Evolutionary conservation across 2,329 filamentous ascomycete genomes (phyloP).

Genomic region (Ceratocystis cacaofunesta): DNA sequence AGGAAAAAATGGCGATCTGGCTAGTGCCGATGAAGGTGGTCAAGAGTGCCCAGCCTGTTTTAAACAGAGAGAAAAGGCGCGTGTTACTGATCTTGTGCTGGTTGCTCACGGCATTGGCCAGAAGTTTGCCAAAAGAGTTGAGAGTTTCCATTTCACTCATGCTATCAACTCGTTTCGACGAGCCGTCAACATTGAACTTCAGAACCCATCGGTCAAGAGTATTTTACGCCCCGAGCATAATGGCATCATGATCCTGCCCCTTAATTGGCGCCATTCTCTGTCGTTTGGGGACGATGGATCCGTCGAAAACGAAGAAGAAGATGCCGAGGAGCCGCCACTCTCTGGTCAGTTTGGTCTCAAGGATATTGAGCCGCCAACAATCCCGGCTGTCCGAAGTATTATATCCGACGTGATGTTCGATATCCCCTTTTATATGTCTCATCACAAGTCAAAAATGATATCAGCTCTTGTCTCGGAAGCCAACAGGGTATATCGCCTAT

Average conservation of each 20-base stretch:
- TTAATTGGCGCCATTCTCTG: constrained; percentile 86
- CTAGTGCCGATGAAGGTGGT: background rate
- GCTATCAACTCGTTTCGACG: constrained; percentile 82
- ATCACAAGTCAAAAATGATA: constrained; percentile 92
- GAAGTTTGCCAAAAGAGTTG: constrained; percentile 84
- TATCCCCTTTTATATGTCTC: constrained; percentile 93
- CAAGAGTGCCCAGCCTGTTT: constrained; percentile 42
- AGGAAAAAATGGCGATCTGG: constrained; percentile 16
- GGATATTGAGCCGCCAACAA: constrained; percentile 81
- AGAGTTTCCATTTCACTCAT: constrained; percentile 95
- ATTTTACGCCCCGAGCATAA: constrained; percentile 60
- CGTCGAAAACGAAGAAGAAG: constrained; percentile 38
- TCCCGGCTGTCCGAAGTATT: constrained; percentile 82
- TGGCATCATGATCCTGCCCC: constrained; percentile 80
- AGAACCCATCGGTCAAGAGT: constrained; percentile 55
- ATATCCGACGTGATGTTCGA: constrained; percentile 98
- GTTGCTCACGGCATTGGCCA: constrained; percentile 95
- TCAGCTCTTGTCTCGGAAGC: constrained; percentile 76
- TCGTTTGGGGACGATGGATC: constrained; percentile 69
- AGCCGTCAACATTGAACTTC: constrained; percentile 71
- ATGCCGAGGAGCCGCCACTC: constrained; percentile 36
- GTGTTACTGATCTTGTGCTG: constrained; percentile 74
- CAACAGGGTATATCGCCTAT: constrained; percentile 87
- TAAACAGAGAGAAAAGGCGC: constrained; percentile 46
- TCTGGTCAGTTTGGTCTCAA: constrained; percentile 46